These are phyloP conservation scores for Boletellus ananas DNA, from an alignment of 768 basidiomycete species.

Conservation along the genomic window DNA sequence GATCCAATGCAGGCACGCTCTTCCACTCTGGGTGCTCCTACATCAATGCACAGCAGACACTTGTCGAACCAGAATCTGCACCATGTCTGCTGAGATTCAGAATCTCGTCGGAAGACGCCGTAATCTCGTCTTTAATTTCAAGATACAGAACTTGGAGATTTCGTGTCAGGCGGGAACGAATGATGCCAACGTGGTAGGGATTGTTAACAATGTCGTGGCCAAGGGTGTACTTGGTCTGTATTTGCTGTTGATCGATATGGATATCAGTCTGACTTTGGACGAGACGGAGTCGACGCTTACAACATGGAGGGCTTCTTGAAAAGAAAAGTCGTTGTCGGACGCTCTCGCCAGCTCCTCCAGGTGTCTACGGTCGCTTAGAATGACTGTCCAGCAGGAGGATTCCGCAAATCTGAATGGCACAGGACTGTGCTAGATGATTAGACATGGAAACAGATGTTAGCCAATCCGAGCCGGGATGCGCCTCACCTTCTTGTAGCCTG, in stretches of 20 bases:
- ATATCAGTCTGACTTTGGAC: not conserved
- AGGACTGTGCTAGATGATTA: not conserved
- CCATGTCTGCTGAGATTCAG: conserved; percentile 22
- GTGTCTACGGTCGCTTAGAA: conserved; percentile 28
- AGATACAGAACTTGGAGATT: conserved; percentile 37
- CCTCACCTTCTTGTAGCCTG: conserved; percentile 30
- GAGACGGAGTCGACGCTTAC: conserved; percentile 23
- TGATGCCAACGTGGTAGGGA: conserved; percentile 27
- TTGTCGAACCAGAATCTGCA: not conserved
- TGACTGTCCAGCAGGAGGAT: conserved; percentile 34
- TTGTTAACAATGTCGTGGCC: conserved; percentile 28
- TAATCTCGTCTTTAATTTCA: conserved; percentile 42
- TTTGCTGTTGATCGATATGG: not conserved
- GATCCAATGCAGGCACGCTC: conserved; percentile 22
- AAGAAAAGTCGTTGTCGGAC: conserved; percentile 37
- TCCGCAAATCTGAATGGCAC: conserved; percentile 26
- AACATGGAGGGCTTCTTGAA: conserved; percentile 22
- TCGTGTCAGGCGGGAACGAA: conserved; percentile 31
- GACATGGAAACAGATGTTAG: too few relatives aligned
- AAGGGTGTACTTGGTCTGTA: conserved; percentile 19
- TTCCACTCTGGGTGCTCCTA: conserved; percentile 36
- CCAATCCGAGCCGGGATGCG: too few relatives aligned
- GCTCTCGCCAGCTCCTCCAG: conserved; percentile 39
- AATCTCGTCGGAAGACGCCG: conserved; percentile 34
- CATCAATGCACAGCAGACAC: not conserved